phyloP scores from a whole-genome alignment of 2,329 filamentous ascomycete genomes.

The Cladorrhinum sp. region DNA sequence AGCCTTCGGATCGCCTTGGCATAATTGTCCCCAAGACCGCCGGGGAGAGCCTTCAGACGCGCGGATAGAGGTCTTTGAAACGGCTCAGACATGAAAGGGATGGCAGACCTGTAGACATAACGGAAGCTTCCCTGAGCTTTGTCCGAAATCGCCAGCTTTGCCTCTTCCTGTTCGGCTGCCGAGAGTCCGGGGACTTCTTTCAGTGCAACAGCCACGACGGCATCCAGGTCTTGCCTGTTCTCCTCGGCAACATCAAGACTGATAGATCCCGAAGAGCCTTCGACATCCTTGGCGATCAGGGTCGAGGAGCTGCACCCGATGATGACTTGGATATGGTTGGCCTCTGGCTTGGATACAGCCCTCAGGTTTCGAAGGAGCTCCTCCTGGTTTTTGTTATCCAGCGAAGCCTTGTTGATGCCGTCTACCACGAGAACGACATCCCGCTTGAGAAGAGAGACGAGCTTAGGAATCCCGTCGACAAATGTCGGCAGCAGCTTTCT shows the following conservation, averaged over 20 bases:
- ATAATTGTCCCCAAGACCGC: slow-evolving; percentile 21
- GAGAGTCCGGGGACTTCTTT: slow-evolving; percentile 18
- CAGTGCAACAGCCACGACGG: slow-evolving; percentile 15
- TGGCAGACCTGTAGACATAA: slow-evolving; percentile 21
- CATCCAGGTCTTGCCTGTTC: slow-evolving; percentile 17
- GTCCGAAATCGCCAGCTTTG: slow-evolving; percentile 15
- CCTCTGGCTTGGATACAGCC: slow-evolving; percentile 2
- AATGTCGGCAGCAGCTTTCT: slow-evolving; percentile 19
- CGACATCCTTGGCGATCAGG: slow-evolving; percentile 14
- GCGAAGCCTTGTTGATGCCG: slow-evolving; percentile 12
- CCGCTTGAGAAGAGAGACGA: slow-evolving; percentile 17
- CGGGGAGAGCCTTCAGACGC: slow-evolving; percentile 19
- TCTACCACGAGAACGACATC: slow-evolving; percentile 21
- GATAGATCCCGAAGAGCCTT: background rate
- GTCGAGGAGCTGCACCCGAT: slow-evolving; percentile 14
- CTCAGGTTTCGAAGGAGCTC: slow-evolving; percentile 16
- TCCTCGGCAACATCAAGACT: slow-evolving; percentile 11
- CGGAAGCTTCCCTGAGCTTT: slow-evolving; percentile 20
- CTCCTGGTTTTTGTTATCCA: slow-evolving; percentile 19
- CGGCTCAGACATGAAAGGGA: slow-evolving; percentile 24
- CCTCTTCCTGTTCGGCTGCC: slow-evolving; percentile 19
- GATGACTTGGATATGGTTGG: slow-evolving; percentile 11
- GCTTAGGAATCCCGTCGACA: slow-evolving; percentile 11
- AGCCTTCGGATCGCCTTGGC: slow-evolving; percentile 18
- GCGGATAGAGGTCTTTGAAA: slow-evolving; percentile 22